phyloP scores from a whole-genome alignment of 2,329 filamentous ascomycete genomes.

The Ascochyta clinopodiicola region DNA sequence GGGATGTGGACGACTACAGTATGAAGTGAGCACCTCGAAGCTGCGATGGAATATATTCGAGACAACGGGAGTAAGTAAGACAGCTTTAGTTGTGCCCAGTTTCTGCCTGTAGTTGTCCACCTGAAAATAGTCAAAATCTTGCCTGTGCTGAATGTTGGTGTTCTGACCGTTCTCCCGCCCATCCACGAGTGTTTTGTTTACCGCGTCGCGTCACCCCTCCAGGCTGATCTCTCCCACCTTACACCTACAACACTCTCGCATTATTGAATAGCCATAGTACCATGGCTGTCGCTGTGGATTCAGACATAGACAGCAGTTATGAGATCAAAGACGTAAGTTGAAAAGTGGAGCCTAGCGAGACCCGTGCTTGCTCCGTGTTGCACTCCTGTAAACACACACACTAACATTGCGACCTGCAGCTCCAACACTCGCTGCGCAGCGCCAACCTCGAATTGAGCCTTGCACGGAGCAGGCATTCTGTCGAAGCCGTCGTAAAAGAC shows the following conservation, averaged over 20 bases:
- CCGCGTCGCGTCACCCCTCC: slow-evolving; percentile 41
- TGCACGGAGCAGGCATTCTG: slow-evolving; percentile 67
- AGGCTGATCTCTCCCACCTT: slow-evolving; percentile 12
- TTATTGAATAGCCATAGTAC: slow-evolving; percentile 29
- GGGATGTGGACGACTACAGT: slow-evolving; percentile 14
- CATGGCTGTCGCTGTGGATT: slow-evolving; percentile 38
- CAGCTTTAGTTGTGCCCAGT: too few species aligned
- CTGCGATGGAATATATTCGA: neutral
- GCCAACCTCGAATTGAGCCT: slow-evolving; percentile 72
- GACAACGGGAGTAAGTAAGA: too few species aligned
- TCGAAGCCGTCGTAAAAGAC: slow-evolving; percentile 73
- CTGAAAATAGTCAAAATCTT: neutral
- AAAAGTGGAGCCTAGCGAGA: slow-evolving; percentile 14
- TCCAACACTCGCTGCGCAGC: slow-evolving; percentile 60
- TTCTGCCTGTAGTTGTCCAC: too few species aligned
- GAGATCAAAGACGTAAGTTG: slow-evolving; percentile 47
- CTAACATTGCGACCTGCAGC: slow-evolving; percentile 36
- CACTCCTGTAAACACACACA: slow-evolving; percentile 10
- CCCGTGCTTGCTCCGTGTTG: slow-evolving; percentile 3
- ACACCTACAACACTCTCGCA: slow-evolving; percentile 21
- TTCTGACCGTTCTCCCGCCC: neutral
- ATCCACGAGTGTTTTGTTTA: slow-evolving; percentile 41
- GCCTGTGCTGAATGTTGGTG: neutral
- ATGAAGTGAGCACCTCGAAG: neutral
- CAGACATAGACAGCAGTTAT: slow-evolving; percentile 35